These are phyloP conservation scores for Colletotrichum graminicola DNA, from an alignment of 2,329 filamentous ascomycete genomes.

Conservation along the genomic window DNA sequence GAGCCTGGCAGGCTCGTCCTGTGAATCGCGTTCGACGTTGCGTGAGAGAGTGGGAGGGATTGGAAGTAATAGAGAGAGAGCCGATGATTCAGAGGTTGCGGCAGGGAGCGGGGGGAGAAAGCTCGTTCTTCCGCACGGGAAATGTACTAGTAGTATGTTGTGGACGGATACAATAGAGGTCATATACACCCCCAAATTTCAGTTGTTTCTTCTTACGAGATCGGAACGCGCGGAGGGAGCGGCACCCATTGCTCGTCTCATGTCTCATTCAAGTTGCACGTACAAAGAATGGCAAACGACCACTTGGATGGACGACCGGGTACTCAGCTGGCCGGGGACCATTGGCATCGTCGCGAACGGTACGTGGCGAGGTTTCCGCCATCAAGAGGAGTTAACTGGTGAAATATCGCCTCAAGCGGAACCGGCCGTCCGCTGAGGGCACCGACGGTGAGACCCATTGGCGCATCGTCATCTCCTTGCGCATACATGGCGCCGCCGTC, in stretches of 20 bases:
- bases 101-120: neutral
- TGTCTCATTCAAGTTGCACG: too few species aligned
- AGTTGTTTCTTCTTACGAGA: neutral
- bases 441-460: too few species aligned
- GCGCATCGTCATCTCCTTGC: too few species aligned
- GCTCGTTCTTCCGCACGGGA: constrained; percentile 6
- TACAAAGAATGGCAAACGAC: too few species aligned
- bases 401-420: too few species aligned
- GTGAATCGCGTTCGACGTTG: constrained; percentile 51
- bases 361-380: too few species aligned
- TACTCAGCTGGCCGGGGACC: too few species aligned
- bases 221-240: neutral
- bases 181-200: constrained; percentile 17
- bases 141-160: constrained; percentile 40
- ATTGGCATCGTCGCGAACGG: too few species aligned
- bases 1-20: constrained; percentile 82
- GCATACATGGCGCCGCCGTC: too few species aligned
- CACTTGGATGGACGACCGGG: too few species aligned
- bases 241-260: neutral
- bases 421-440: too few species aligned
- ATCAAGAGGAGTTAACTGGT: too few species aligned
- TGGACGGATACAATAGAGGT: constrained; percentile 37
- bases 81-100: constrained; percentile 29
- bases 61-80: constrained; percentile 4
- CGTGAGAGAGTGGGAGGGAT: constrained; percentile 7